Conservation (phyloP, 2,329 filamentous ascomycete genomes). For the Fusarium nanum region DNA sequence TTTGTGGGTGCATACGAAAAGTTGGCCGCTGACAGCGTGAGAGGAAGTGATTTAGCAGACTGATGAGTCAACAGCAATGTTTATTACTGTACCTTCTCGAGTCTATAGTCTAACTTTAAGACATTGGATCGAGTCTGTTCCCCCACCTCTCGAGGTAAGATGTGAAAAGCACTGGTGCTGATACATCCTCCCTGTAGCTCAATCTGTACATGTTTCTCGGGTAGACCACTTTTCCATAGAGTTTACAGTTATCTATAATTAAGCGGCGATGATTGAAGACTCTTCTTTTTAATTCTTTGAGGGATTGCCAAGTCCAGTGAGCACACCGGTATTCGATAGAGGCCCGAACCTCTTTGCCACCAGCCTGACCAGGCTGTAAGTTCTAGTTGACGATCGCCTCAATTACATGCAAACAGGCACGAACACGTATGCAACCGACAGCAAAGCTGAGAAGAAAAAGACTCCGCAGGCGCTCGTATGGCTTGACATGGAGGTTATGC, state of each 20-base stretch:
- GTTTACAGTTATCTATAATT: background rate
- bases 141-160: background rate
- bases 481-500: slow-evolving; percentile 16
- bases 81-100: background rate
- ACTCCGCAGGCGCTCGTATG: slow-evolving; percentile 25
- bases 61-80: background rate
- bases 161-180: background rate
- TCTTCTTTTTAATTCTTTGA: background rate
- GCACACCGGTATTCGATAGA: background rate
- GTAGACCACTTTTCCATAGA: background rate
- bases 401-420: slow-evolving; percentile 16
- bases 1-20: background rate
- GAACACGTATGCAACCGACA: slow-evolving; percentile 33
- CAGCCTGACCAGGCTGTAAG: background rate
- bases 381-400: background rate
- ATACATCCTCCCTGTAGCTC: background rate
- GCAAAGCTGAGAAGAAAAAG: slow-evolving; percentile 17
- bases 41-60: background rate
- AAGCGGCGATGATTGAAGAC: background rate
- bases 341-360: background rate
- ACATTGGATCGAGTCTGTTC: background rate
- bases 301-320: background rate
- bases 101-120: background rate
- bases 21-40: background rate
- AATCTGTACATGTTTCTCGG: background rate